Evolutionary conservation across 305 asterid genomes (phyloP), one percentile per base, ranked within the genome.

Genomic region (Coffea humblotiana): DNA sequence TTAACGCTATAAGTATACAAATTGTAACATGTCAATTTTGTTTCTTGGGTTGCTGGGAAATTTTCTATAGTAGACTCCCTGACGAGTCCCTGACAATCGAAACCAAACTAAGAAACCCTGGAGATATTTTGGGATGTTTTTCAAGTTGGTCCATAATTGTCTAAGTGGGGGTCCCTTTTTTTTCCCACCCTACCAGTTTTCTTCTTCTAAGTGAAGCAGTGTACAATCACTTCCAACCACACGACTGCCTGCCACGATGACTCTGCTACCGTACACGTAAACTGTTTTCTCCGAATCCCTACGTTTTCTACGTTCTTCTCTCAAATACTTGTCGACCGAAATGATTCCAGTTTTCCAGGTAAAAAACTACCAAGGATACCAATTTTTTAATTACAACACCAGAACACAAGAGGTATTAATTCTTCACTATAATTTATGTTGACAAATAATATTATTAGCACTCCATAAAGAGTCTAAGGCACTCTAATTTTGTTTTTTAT

Each of bases 191-290:
- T 76, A 67, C 65, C 61, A 61, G 75, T 77, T 79, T 82, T 85
- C n/a, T 37, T 79, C 88, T 85, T 85, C 84, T 82, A 85, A 82
- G 88, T 83, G 73, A 85, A 85, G 88, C 16, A 60, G 88, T 40
- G 49, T 40, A 52, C 52, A 27, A 47, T 52, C 32, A 35, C 15
- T 21, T 32, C 25, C 65, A n/a, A 77, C 82, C 75, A 79, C n/a
- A 77, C 75, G 15, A 29, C 60, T 68, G 72, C 65, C 21, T 71
- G 88, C 84, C 86, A 79, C 86, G 80, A 29, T 75, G 69, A 75
- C 70, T 25, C 58, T 82, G 40, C 74, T 19, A 15, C 16, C 64
- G 13, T 15, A 47, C 58, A 13, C n/a, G 19, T 51, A n/a, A n/a
- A 73, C 72, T 76, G 67, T 64, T 78, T 78, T 72, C 82, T 67